Evolutionary conservation across 2,329 filamentous ascomycete species (phyloP).

Genomic region (Aspergillus ustus): DNA sequence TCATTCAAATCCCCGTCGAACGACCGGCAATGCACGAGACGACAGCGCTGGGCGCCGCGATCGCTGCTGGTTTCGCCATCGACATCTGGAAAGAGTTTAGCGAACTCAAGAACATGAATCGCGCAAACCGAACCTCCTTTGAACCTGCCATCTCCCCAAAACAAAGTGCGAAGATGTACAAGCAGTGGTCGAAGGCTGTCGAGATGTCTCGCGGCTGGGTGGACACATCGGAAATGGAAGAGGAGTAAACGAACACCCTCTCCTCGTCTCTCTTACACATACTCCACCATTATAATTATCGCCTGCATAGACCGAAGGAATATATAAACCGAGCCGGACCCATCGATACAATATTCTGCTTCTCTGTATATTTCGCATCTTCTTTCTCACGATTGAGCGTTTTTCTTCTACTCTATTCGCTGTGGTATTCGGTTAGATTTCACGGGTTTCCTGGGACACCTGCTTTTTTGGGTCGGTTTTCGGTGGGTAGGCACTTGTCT

Average conservation of each 20-base stretch:
- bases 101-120: constrained; percentile 75
- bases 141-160: constrained; percentile 65
- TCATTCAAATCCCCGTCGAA: constrained; percentile 81
- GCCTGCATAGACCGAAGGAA: neutral
- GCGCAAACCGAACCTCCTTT: constrained; percentile 71
- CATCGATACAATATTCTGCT: constrained; percentile 3
- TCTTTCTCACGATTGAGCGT: constrained; percentile 21
- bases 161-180: constrained; percentile 67
- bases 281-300: neutral
- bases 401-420: constrained; percentile 7
- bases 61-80: constrained; percentile 84
- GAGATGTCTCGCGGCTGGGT: constrained; percentile 77
- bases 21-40: constrained; percentile 89
- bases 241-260: constrained; percentile 18
- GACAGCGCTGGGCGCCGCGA: constrained; percentile 84
- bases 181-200: constrained; percentile 76
- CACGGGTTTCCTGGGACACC: constrained; percentile 13
- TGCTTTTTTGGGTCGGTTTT: constrained; percentile 3
- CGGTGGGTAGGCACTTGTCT: neutral
- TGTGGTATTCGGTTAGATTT: constrained; percentile 2
- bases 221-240: constrained; percentile 33
- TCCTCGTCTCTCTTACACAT: neutral
- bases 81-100: constrained; percentile 77
- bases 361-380: constrained; percentile 13
- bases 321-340: neutral